Evolutionary conservation across 2,329 filamentous ascomycete genomes (phyloP).

Genomic region (Penicillium occitanis): DNA sequence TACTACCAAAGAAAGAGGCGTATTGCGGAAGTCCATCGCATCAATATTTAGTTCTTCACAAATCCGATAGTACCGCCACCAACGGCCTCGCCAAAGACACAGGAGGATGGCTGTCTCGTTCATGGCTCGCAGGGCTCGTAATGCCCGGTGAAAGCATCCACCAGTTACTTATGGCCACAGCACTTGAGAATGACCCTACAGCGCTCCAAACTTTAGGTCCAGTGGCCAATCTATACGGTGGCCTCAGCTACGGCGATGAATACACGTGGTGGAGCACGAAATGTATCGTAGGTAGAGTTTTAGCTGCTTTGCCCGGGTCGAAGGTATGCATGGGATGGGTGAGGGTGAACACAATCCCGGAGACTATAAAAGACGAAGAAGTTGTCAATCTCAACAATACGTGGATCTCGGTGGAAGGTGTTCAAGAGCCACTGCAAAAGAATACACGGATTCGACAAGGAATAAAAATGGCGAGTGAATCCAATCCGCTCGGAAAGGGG

Average conservation of each 20-base stretch:
- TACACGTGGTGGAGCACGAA: conserved; percentile 59
- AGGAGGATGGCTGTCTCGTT: conserved; percentile 57
- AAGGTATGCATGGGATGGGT: conserved; percentile 59
- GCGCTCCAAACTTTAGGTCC: conserved; percentile 53
- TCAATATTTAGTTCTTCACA: conserved; percentile 32
- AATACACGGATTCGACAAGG: conserved; percentile 47
- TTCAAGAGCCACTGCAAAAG: conserved; percentile 23
- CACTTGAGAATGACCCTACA: conserved; percentile 55
- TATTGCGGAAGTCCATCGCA: conserved; percentile 33
- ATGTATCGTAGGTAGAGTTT: conserved; percentile 55
- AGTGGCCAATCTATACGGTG: conserved; percentile 54
- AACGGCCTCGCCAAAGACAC: conserved; percentile 31
- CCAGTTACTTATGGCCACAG: conserved; percentile 56
- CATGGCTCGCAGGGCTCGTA: conserved; percentile 56
- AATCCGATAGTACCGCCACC: conserved; percentile 14
- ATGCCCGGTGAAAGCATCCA: conserved; percentile 55
- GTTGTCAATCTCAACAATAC: conserved; percentile 39
- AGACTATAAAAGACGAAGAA: neutral
- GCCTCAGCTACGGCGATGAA: conserved; percentile 50
- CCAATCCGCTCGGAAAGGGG: conserved; percentile 42
- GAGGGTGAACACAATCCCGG: conserved; percentile 42
- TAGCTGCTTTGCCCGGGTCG: conserved; percentile 48
- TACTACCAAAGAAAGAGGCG: conserved; percentile 30
- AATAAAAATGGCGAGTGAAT: conserved; percentile 39
- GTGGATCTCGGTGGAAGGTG: conserved; percentile 52